Evolutionary conservation across 805 yeast genomes (phyloP).

Genomic region (Brettanomyces sp.): DNA sequence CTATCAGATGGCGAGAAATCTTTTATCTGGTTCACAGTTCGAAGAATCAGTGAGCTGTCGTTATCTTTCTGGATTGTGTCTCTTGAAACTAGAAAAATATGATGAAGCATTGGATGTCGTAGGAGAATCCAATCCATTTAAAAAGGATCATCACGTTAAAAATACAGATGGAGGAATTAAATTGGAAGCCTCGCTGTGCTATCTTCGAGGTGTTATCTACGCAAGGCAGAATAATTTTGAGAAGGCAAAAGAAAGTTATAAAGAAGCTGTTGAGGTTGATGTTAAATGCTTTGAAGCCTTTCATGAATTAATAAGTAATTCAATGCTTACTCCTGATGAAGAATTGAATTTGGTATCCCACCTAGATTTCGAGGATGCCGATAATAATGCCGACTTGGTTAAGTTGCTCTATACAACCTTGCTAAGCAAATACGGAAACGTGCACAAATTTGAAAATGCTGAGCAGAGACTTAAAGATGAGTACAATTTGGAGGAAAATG

Average conservation of each 20-base stretch:
- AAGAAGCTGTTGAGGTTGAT: conserved; percentile 80
- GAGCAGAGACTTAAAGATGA: conserved; percentile 59
- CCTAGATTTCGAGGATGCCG: conserved; percentile 63
- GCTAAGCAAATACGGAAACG: conserved; percentile 63
- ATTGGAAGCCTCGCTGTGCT: conserved; percentile 81
- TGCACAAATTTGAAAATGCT: conserved; percentile 51
- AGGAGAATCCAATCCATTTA: conserved; percentile 75
- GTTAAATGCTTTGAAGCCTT: conserved; percentile 92
- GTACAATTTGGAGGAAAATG: conserved; percentile 58
- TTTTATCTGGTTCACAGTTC: conserved; percentile 48
- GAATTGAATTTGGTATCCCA: conserved; percentile 71
- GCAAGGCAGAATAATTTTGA: conserved; percentile 78
- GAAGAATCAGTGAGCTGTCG: conserved; percentile 65
- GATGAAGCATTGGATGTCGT: conserved; percentile 84
- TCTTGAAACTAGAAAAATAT: conserved; percentile 63
- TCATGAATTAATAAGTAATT: conserved; percentile 62
- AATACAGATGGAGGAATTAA: conserved; percentile 77
- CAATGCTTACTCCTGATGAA: conserved; percentile 71
- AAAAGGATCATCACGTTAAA: conserved; percentile 24
- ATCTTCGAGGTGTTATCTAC: conserved; percentile 73
- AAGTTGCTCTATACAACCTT: conserved; percentile 66
- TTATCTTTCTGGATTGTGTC: conserved; percentile 68
- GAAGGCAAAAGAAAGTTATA: conserved; percentile 75
- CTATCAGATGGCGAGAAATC: conserved; percentile 67
- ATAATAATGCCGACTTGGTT: conserved; percentile 75